These are phyloP conservation scores for Histomonas meleagridis DNA, from an alignment of 208 protist genomes.

Conservation along the genomic window DNA sequence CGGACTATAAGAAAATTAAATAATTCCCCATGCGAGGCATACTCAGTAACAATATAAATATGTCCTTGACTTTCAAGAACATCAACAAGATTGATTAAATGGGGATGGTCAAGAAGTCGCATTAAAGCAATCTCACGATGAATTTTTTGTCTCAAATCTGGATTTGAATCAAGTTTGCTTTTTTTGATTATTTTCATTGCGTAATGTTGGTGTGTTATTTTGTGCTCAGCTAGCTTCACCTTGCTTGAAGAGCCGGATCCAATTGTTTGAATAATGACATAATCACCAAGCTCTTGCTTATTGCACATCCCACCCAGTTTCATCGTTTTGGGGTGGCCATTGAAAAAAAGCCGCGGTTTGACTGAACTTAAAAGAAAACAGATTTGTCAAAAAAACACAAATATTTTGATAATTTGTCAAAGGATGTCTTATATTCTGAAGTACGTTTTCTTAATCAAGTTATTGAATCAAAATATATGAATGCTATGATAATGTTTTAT, in stretches of 20 bases:
- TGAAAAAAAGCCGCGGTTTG: too few species aligned
- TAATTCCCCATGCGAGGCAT: conserved; percentile 88
- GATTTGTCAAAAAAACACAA: too few species aligned
- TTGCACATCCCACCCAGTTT: too few species aligned
- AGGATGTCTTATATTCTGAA: too few species aligned
- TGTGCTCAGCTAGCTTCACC: neutral
- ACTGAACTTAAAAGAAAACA: too few species aligned
- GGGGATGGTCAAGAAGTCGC: neutral
- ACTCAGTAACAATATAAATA: conserved; percentile 98
- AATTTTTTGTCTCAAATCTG: neutral
- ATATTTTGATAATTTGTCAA: too few species aligned
- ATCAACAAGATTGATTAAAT: neutral
- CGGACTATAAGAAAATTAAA: conserved; percentile 96
- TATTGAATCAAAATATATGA: too few species aligned
- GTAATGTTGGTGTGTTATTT: neutral
- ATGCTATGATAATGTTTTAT: too few species aligned
- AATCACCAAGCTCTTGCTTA: conserved; percentile 26
- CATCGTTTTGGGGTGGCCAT: too few species aligned
- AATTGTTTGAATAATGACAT: neutral
- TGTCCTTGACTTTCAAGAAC: conserved; percentile 90
- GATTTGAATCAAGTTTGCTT: neutral
- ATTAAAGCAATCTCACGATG: neutral
- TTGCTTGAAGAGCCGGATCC: neutral
- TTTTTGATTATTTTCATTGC: conserved; percentile 31
- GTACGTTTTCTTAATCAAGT: too few species aligned